A percentile compares a stretch with the other conserved stretches of the same genome.
Conservation (phyloP, 768 basidiomycete species). For the Rubroboletus satanas region DNA sequence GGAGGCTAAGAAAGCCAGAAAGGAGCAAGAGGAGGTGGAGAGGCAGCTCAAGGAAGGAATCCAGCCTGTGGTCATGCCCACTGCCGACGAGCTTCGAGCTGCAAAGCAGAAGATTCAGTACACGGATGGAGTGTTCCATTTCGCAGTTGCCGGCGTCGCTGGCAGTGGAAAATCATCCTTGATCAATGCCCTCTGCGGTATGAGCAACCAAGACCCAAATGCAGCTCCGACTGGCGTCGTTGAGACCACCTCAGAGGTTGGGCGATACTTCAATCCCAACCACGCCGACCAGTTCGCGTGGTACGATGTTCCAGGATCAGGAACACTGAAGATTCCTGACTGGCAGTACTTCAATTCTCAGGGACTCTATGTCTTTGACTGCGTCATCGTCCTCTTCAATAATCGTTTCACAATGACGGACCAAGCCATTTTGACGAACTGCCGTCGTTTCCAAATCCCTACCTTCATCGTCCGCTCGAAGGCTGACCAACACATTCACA, state of each 20-base stretch:
- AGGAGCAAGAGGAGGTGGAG: slow-evolving; percentile 22
- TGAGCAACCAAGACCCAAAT: slow-evolving; percentile 20
- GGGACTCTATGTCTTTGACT: slow-evolving; percentile 37
- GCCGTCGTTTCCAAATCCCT: slow-evolving; percentile 33
- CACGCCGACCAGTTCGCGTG: slow-evolving; percentile 27
- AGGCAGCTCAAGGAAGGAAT: slow-evolving; percentile 24
- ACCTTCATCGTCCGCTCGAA: slow-evolving; percentile 37
- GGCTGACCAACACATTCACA: slow-evolving; percentile 31
- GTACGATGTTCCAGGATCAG: slow-evolving; percentile 39
- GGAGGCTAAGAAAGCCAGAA: slow-evolving; percentile 19
- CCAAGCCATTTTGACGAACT: slow-evolving; percentile 33
- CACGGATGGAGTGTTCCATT: slow-evolving; percentile 28
- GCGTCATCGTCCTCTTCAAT: slow-evolving; percentile 34
- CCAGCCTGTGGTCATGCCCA: slow-evolving; percentile 31
- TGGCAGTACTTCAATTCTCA: slow-evolving; percentile 39
- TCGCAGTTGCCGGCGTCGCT: slow-evolving; percentile 29
- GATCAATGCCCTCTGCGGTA: slow-evolving; percentile 33
- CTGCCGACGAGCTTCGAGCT: slow-evolving; percentile 22
- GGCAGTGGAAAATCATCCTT: slow-evolving; percentile 32
- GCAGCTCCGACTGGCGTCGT: slow-evolving; percentile 33
- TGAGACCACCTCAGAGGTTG: slow-evolving; percentile 30
- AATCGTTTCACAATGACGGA: slow-evolving; percentile 36
- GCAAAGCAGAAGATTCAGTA: slow-evolving; percentile 26
- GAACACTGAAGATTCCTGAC: slow-evolving; percentile 33
- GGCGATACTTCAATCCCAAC: slow-evolving; percentile 29